Percentiles rank a stretch among this genome's conserved stretches.
These are phyloP conservation scores for Vicia faba DNA, from an alignment of 306 rosid species.

Conservation along the genomic window DNA sequence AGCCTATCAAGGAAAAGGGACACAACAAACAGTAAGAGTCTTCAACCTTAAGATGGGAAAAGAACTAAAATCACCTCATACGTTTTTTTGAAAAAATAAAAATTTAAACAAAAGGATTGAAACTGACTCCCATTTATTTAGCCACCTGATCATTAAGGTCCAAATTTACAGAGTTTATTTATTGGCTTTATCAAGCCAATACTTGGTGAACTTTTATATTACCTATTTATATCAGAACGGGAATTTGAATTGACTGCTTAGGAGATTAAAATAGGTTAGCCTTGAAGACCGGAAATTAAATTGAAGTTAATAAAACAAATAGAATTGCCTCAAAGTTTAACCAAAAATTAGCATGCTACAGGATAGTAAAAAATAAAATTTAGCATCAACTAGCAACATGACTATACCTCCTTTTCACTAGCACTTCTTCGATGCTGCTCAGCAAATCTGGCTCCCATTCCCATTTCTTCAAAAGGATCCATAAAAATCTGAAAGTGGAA, in stretches of 20 bases:
- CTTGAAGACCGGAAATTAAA: conserved; percentile 19
- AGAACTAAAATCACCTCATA: conserved; percentile 15
- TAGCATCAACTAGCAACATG: conserved; percentile 33
- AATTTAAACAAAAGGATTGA: conserved; percentile 23
- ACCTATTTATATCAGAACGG: no score
- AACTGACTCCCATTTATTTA: conserved; percentile 25
- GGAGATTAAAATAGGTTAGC: conserved; percentile 11
- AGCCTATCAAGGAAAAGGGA: conserved; percentile 49
- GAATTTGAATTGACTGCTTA: no score
- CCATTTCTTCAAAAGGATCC: conserved; percentile 95
- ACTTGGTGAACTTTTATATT: no score
- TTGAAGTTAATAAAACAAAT: conserved; percentile 6
- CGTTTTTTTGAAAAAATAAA: not conserved
- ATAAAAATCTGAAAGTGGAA: conserved; percentile 59
- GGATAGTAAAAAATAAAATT: conserved; percentile 31
- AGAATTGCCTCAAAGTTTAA: conserved; percentile 9
- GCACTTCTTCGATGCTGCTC: conserved; percentile 83
- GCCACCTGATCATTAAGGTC: conserved; percentile 18
- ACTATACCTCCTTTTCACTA: conserved; percentile 78
- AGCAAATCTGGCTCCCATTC: conserved; percentile 65
- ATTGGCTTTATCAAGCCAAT: no score
- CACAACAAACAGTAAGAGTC: conserved; percentile 33
- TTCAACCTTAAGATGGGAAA: conserved; percentile 18
- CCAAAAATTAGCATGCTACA: conserved; percentile 32
- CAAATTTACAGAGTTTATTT: conserved; percentile 23